phyloP scores from a whole-genome alignment of 805 yeast species.

The Sugiyamaella mastotermitis region DNA sequence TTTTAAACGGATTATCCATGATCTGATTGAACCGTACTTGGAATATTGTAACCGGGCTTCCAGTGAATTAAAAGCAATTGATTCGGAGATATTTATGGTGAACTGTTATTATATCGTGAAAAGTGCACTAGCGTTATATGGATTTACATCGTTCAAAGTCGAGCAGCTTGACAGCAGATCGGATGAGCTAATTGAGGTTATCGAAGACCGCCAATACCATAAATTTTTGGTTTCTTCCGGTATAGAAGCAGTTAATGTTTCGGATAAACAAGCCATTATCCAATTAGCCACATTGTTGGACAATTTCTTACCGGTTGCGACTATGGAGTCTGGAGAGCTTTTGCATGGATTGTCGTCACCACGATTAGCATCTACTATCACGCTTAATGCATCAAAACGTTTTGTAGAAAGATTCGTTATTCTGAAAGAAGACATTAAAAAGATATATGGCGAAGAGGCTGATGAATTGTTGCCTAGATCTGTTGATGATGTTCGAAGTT shows the following conservation, averaged over 20 bases:
- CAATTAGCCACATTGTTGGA: constrained; percentile 25
- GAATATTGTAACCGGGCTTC: constrained; percentile 26
- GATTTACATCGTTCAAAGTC: constrained; percentile 27
- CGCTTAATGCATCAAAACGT: constrained; percentile 26
- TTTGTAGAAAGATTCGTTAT: constrained; percentile 28
- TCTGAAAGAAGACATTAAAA: constrained; percentile 24
- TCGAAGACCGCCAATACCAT: constrained; percentile 24
- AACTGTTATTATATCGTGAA: constrained; percentile 33
- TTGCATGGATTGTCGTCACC: constrained; percentile 31
- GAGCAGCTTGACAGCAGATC: constrained; percentile 25
- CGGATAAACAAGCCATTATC: constrained; percentile 9
- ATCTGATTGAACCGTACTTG: constrained; percentile 29
- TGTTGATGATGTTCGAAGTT: constrained; percentile 24
- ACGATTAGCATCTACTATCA: constrained; percentile 26
- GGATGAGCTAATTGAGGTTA: constrained; percentile 23
- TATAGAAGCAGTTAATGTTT: constrained; percentile 1
- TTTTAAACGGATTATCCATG: constrained; percentile 24
- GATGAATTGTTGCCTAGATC: constrained; percentile 25
- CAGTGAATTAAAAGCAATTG: constrained; percentile 24
- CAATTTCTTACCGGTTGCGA: constrained; percentile 31
- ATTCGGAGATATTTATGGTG: constrained; percentile 26
- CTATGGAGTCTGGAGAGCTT: constrained; percentile 25
- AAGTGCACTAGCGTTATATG: constrained; percentile 24
- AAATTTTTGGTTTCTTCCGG: constrained; percentile 22
- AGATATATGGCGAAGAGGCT: constrained; percentile 20